Conservation (phyloP, 2,329 filamentous ascomycete species). For the Ascocoryne sarcoides region DNA sequence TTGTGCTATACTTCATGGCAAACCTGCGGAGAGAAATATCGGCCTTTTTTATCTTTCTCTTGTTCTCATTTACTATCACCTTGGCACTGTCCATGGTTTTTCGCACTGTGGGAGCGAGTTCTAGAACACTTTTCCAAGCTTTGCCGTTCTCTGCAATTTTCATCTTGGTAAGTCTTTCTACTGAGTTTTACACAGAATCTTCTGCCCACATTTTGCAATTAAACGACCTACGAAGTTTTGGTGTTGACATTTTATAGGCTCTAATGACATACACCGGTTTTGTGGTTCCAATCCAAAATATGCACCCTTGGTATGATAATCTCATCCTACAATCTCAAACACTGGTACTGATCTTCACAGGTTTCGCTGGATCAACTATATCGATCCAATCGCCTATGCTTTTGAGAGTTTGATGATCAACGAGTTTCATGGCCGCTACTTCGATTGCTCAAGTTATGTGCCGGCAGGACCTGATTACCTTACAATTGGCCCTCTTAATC, state of each 20-base stretch:
- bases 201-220: no score
- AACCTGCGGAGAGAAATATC: slow-evolving; percentile 56
- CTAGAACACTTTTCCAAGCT: slow-evolving; percentile 58
- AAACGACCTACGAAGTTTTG: no score
- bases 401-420: slow-evolving; percentile 78
- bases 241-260: slow-evolving; percentile 34
- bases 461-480: slow-evolving; percentile 13
- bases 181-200: no score
- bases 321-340: no score
- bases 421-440: slow-evolving; percentile 43
- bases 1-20: slow-evolving; percentile 79
- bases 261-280: slow-evolving; percentile 30
- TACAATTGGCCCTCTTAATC: slow-evolving; percentile 6
- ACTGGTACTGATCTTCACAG: no score
- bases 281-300: slow-evolving; percentile 40
- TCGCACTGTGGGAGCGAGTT: slow-evolving; percentile 66
- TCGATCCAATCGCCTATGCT: slow-evolving; percentile 53
- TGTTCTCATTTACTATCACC: slow-evolving; percentile 17
- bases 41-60: slow-evolving; percentile 70
- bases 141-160: slow-evolving; percentile 50
- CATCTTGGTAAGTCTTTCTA: slow-evolving; percentile 13
- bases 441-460: slow-evolving; percentile 14
- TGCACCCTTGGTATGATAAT: slow-evolving; percentile 76
- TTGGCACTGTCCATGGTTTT: slow-evolving; percentile 75
- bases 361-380: slow-evolving; percentile 72